A percentile compares a stretch with the other conserved stretches of the same genome.
These are phyloP conservation scores for Fusarium incarnatum DNA, from an alignment of 2,329 filamentous ascomycete species.

Conservation along the genomic window DNA sequence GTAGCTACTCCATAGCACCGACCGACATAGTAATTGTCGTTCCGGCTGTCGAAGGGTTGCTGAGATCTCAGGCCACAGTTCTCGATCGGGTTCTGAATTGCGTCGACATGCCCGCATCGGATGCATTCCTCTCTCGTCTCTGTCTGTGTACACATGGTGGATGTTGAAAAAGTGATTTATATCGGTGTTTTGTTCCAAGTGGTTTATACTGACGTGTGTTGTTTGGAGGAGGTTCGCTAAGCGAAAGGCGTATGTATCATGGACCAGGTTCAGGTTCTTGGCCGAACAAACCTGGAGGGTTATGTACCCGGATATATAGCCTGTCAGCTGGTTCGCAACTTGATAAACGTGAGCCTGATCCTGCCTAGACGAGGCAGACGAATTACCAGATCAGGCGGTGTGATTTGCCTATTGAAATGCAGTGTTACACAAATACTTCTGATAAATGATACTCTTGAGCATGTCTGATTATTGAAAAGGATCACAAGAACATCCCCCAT, in stretches of 20 bases:
- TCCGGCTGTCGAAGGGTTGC: slow-evolving; percentile 14
- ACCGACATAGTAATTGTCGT: slow-evolving; percentile 13
- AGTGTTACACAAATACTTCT: slow-evolving; percentile 22
- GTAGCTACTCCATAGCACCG: slow-evolving; percentile 32
- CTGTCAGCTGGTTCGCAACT: slow-evolving; percentile 36
- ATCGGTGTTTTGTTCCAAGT: background rate
- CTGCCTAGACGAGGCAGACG: slow-evolving; percentile 34
- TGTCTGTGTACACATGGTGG: slow-evolving; percentile 32
- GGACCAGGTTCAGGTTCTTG: slow-evolving; percentile 7
- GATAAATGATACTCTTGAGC: slow-evolving; percentile 19
- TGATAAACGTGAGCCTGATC: slow-evolving; percentile 22
- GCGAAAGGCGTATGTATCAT: background rate
- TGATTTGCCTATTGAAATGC: slow-evolving; percentile 20
- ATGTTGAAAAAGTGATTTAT: background rate
- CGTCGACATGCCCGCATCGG: slow-evolving; percentile 14
- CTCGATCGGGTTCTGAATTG: slow-evolving; percentile 21
- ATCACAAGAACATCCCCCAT: slow-evolving; percentile 3
- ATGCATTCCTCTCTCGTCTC: slow-evolving; percentile 33
- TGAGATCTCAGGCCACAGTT: slow-evolving; percentile 26
- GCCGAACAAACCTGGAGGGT: slow-evolving; percentile 6
- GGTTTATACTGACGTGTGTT: background rate
- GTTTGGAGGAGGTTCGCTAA: background rate
- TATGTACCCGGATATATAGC: slow-evolving; percentile 28
- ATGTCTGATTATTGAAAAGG: background rate
- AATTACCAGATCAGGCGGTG: slow-evolving; percentile 29